Conservation (phyloP, 306 rosid species). For the Inga laurina region DNA sequence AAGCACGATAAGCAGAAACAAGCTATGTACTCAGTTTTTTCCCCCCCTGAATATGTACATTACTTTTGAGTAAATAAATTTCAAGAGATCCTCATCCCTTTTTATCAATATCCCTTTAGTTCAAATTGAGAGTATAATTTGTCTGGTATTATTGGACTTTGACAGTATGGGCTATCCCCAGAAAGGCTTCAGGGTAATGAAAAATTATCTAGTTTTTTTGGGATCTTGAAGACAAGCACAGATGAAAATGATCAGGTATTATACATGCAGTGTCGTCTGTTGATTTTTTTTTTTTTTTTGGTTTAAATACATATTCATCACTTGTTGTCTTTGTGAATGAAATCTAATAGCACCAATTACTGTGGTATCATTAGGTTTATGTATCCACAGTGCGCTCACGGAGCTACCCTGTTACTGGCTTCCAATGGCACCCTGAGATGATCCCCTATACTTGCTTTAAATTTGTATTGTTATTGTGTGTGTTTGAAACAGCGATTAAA, state of each 20-base stretch:
- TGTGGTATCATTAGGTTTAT: slow-evolving; percentile 50
- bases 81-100: too few relatives aligned
- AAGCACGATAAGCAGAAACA: too few relatives aligned
- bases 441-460: not conserved
- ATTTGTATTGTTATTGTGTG: too few relatives aligned
- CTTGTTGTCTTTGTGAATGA: not conserved
- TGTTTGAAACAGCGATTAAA: too few relatives aligned
- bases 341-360: slow-evolving; percentile 12
- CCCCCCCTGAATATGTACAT: too few relatives aligned
- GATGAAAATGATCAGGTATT: slow-evolving; percentile 66
- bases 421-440: slow-evolving; percentile 91
- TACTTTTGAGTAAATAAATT: too few relatives aligned
- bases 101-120: too few relatives aligned
- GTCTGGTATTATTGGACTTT: slow-evolving; percentile 9
- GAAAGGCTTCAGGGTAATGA: slow-evolving; percentile 43
- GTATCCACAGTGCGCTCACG: slow-evolving; percentile 59
- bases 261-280: not conserved
- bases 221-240: slow-evolving; percentile 61
- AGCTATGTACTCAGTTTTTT: too few relatives aligned
- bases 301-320: not conserved
- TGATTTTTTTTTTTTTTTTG: not conserved
- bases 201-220: slow-evolving; percentile 52
- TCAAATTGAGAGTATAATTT: not conserved
- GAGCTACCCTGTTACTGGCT: slow-evolving; percentile 69
- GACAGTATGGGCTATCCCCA: slow-evolving; percentile 77